Conservation (phyloP, 768 basidiomycete genomes). For the Coprinopsis strossmayeri region DNA sequence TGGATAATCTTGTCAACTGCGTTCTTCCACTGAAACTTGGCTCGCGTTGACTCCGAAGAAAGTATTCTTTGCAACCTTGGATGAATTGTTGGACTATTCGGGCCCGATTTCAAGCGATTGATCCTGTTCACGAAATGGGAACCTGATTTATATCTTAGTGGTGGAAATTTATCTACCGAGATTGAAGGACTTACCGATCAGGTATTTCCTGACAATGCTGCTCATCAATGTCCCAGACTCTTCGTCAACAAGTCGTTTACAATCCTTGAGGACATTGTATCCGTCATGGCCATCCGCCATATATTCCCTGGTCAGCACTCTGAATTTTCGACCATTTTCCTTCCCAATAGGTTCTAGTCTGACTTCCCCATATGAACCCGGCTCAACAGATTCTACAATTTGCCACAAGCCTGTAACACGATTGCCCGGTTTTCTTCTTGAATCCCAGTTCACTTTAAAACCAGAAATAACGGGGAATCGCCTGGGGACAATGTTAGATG, state of each 20-base stretch:
- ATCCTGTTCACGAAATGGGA: constrained; percentile 69
- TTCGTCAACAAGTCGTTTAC: constrained; percentile 70
- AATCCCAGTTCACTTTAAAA: constrained; percentile 84
- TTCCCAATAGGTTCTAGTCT: constrained; percentile 50
- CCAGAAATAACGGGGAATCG: constrained; percentile 89
- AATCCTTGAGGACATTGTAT: constrained; percentile 58
- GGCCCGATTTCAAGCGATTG: constrained; percentile 28
- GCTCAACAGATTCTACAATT: constrained; percentile 28
- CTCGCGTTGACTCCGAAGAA: constrained; percentile 13
- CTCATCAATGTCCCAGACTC: constrained; percentile 79
- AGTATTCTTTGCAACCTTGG: constrained; percentile 29
- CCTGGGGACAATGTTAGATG: constrained; percentile 28
- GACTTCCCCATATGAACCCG: constrained; percentile 23
- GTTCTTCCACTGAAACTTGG: constrained; percentile 42
- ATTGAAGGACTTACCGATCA: constrained; percentile 50
- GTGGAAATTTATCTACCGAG: neutral
- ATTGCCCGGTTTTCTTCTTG: constrained; percentile 57
- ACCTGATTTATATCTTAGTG: constrained; percentile 32
- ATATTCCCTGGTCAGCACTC: constrained; percentile 81
- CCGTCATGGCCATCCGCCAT: constrained; percentile 84
- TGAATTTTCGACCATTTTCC: constrained; percentile 55
- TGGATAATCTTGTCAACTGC: constrained; percentile 33
- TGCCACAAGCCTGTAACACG: constrained; percentile 73
- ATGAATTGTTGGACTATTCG: constrained; percentile 27
- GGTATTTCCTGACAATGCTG: constrained; percentile 72